Base-by-base conservation (phyloP, 768 basidiomycete genomes). In the Suillus cothurnatus region DNA sequence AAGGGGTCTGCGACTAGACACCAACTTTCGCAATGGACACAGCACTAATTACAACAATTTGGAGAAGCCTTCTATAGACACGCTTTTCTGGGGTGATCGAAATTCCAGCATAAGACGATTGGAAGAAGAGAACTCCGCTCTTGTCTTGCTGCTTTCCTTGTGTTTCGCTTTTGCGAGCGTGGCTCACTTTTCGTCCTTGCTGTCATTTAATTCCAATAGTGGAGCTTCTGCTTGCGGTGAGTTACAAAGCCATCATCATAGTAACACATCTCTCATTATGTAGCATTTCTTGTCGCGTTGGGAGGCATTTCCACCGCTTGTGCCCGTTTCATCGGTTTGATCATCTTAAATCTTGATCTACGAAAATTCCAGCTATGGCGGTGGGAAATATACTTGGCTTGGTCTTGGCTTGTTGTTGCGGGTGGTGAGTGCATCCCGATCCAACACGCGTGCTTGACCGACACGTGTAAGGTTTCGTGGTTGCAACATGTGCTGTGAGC, bases 201-300 rank as follows among this genome's bases (percentile, higher is more conserved):
- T 76, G 11, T 69, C 74, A 9, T 79, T 78, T 53, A 49, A 64
- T 28, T 43, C 66, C 34, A 55, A 58, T 32, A 66, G 64, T 60
- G 69, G 61, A 17, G 23, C 50, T 53, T 47, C 71, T 52, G 67
- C 67, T 23, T 77, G 74, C 59, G 72, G 77, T 78, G 58, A 39
- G 77, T 67, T 15, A 43, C 15, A 28, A 23, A 15, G 26, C 47
- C 26, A 17, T 36, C 39, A 45, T 26, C 2, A 43, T n/a, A 32
- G 41, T 50, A 12, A 34, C 8, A 12, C 15, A 23, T 59, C 43
- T 64, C 52, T 39, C 17, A 39, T 36, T 56, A 21, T 61, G 3
- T 62, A 84, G 83, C 81, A 8, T 83, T 83, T 65, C 73, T 81
- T 2, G 73, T 83, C 32, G 81, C 82, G 4, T 83, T 80, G 82